Evolutionary conservation across 192 early-diverging fungal species (phyloP), one percentile per base, ranked within the genome.

Genomic region (Bifiguratus adelaidae): DNA sequence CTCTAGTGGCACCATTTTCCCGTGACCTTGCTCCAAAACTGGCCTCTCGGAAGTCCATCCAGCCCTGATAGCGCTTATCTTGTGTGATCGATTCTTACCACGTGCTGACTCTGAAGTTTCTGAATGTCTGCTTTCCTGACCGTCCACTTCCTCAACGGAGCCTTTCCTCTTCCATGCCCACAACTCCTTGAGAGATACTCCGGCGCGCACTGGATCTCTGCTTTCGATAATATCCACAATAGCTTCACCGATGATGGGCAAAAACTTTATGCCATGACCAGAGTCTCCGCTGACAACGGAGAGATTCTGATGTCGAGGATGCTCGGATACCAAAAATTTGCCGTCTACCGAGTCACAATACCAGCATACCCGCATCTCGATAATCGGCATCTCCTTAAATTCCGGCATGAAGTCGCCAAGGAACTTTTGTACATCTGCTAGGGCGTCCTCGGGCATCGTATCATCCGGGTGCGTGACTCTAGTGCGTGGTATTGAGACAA

Each of bases 261-360:
- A 30, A 35, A 80, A 77, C 64, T 80, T 80, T 64, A 80, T 77
- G 9, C 53, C 77, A 33, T 80, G 77, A 2, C 77, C 77, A 13
- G 61, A 66, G 16, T 71, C 77, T 20, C 77, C 77, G 12, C 72
- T 68, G 3, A 74, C 77, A 21, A 80, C 61, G 40, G 70, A 56
- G 7, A 73, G 29, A 19, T 60, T 54, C 8, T 44, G 25, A 30
- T 56, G 51, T 15, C 55, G 23, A 5, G 77, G 77, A 18, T 71
- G 61, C 18, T 56, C 46, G 27, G 34, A 34, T 9, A 80, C 57
- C 5, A 68, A 28, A 41, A 80, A 80, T 19, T 73, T 52, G 0
- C 76, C 72, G 43, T 77, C 74, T 21, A 60, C 61, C 1, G 74
- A 46, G 44, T 77, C 76, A 32, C 58, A 59, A 46, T 77, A 77